phyloP scores from a whole-genome alignment of 2,329 filamentous ascomycete genomes.

The Penicillium rolfsii region DNA sequence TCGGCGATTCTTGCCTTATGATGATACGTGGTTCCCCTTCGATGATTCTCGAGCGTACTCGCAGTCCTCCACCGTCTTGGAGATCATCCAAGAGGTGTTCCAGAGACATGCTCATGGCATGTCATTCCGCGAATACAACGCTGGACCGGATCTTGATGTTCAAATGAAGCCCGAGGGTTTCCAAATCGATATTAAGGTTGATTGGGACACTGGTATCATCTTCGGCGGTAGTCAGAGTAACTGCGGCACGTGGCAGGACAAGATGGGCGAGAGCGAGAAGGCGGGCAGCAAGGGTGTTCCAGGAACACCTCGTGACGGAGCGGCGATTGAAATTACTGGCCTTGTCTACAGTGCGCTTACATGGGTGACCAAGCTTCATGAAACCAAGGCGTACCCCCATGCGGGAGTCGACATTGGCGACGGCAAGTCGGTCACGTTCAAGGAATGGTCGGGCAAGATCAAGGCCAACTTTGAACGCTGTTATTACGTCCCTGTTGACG shows the following conservation, averaged over 20 bases:
- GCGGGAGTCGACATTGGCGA: slow-evolving; percentile 70
- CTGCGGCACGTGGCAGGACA: slow-evolving; percentile 99
- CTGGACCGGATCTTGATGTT: slow-evolving; percentile 80
- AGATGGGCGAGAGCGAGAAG: slow-evolving; percentile 97
- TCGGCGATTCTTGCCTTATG: slow-evolving; percentile 88
- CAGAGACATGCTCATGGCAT: slow-evolving; percentile 90
- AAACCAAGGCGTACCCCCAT: slow-evolving; percentile 72
- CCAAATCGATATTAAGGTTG: slow-evolving; percentile 85
- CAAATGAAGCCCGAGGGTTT: slow-evolving; percentile 95
- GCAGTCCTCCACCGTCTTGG: slow-evolving; percentile 76
- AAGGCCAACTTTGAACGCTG: slow-evolving; percentile 87
- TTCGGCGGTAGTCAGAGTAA: slow-evolving; percentile 94
- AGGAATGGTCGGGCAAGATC: slow-evolving; percentile 78
- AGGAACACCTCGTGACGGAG: slow-evolving; percentile 94
- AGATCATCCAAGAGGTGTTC: slow-evolving; percentile 89
- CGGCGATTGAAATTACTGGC: slow-evolving; percentile 92
- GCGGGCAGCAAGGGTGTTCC: slow-evolving; percentile 92
- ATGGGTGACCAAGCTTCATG: slow-evolving; percentile 73
- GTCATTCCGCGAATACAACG: slow-evolving; percentile 92
- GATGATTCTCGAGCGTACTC: slow-evolving; percentile 87
- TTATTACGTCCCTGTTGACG: slow-evolving; percentile 78
- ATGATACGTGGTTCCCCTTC: slow-evolving; percentile 89
- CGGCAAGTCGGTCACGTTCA: slow-evolving; percentile 67
- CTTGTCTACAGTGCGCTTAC: slow-evolving; percentile 84
- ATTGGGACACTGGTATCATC: slow-evolving; percentile 88